Evolutionary conservation across 345 rosid species (phyloP).

Genomic region (Linum usitatissimum): DNA sequence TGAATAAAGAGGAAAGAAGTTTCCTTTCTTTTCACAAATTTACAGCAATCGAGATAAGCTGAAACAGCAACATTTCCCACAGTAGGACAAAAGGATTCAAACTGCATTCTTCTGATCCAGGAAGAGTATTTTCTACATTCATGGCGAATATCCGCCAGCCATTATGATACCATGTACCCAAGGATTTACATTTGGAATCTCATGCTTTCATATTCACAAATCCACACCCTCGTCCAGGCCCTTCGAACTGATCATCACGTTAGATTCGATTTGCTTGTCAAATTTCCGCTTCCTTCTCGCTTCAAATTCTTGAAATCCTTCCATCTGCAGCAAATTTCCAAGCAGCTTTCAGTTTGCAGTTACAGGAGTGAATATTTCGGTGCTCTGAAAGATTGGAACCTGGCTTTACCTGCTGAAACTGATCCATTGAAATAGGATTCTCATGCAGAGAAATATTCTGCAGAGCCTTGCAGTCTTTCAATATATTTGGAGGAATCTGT

Average conservation of each 20-base stretch:
- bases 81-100: too few species aligned
- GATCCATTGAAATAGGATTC: slow-evolving; percentile 86
- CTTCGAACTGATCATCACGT: slow-evolving; percentile 88
- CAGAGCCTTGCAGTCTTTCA: slow-evolving; percentile 81
- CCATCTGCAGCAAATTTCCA: slow-evolving; percentile 41
- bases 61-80: too few species aligned
- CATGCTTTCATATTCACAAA: slow-evolving; percentile 18
- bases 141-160: too few species aligned
- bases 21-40: too few species aligned
- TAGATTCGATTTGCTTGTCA: slow-evolving; percentile 92
- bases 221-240: slow-evolving; percentile 97
- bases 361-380: too few species aligned
- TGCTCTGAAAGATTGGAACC: neutral
- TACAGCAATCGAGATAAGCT: too few species aligned
- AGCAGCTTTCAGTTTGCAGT: slow-evolving; percentile 1
- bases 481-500: slow-evolving; percentile 62
- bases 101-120: too few species aligned
- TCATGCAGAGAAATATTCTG: slow-evolving; percentile 77
- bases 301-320: slow-evolving; percentile 84
- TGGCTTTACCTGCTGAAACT: slow-evolving; percentile 74
- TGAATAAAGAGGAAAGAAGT: too few species aligned
- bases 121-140: too few species aligned
- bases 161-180: too few species aligned
- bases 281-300: slow-evolving; percentile 85
- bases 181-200: too few species aligned